Conservation (phyloP, 2,329 filamentous ascomycete genomes). For the Leptographium wingfieldii region DNA sequence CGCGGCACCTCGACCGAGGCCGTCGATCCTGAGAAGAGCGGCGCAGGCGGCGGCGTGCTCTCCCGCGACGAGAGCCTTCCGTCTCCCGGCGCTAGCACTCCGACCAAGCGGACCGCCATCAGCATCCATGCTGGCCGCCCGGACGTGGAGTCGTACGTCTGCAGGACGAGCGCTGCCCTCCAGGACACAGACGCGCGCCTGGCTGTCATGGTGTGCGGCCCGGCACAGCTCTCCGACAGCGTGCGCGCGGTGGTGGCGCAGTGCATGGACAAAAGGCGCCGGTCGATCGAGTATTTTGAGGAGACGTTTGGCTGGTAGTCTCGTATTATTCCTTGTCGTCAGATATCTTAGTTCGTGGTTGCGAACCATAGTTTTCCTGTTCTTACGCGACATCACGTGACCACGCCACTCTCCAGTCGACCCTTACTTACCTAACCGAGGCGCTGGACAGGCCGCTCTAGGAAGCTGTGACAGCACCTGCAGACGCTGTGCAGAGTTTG, state of each 20-base stretch:
- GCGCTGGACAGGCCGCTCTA: too few species aligned
- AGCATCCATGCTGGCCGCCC: constrained; percentile 8
- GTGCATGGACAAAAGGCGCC: constrained; percentile 5
- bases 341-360: too few species aligned
- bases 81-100: not conserved
- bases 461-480: too few species aligned
- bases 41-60: not conserved
- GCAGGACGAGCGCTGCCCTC: not conserved
- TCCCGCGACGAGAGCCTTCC: not conserved
- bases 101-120: not conserved
- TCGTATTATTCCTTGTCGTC: not conserved
- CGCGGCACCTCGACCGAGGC: constrained; percentile 2
- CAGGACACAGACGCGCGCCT: constrained; percentile 4
- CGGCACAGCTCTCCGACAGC: constrained; percentile 8
- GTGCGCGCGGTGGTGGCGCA: constrained; percentile 4
- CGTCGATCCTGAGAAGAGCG: not conserved
- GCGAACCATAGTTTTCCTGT: not conserved
- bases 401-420: too few species aligned
- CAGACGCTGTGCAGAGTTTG: too few species aligned
- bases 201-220: constrained; percentile 12
- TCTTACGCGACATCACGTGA: not conserved
- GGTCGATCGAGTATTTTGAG: constrained; percentile 12
- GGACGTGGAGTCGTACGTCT: constrained; percentile 5
- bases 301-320: constrained; percentile 10
- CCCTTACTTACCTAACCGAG: too few species aligned